Conservation (phyloP, 495 filamentous ascomycete genomes). For the Hamigera avellanea region DNA sequence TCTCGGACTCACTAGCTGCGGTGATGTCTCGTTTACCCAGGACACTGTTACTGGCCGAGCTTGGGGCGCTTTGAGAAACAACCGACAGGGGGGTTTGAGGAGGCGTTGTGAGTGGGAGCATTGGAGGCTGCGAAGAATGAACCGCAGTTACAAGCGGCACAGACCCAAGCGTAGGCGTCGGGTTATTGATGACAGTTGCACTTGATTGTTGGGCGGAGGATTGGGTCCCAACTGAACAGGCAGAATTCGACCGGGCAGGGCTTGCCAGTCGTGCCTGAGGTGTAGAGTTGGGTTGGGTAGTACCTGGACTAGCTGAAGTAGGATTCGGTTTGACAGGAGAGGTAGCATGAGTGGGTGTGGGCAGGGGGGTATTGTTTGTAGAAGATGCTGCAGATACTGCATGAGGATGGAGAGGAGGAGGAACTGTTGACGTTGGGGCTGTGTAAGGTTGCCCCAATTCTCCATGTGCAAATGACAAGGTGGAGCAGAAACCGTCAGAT, state of each 20-base stretch:
- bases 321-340: slow-evolving; percentile 43
- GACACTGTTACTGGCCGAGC: slow-evolving; percentile 29
- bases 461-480: slow-evolving; percentile 68
- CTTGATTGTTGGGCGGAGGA: slow-evolving; percentile 25
- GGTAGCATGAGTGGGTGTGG: slow-evolving; percentile 53
- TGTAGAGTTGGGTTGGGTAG: slow-evolving; percentile 16
- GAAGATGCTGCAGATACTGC: slow-evolving; percentile 32
- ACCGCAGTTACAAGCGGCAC: slow-evolving; percentile 64
- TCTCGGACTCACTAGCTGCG: slow-evolving; percentile 38
- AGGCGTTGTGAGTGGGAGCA: slow-evolving; percentile 61
- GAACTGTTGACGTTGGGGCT: slow-evolving; percentile 45
- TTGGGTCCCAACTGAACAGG: slow-evolving; percentile 67
- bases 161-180: slow-evolving; percentile 60
- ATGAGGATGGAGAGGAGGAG: slow-evolving; percentile 40
- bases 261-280: slow-evolving; percentile 52
- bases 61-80: slow-evolving; percentile 28
- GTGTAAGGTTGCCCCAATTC: slow-evolving; percentile 84
- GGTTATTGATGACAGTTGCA: slow-evolving; percentile 53
- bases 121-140: slow-evolving; percentile 42
- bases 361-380: slow-evolving; percentile 48
- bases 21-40: slow-evolving; percentile 46
- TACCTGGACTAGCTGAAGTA: slow-evolving; percentile 19
- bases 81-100: slow-evolving; percentile 61
- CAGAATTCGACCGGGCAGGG: slow-evolving; percentile 73
- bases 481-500: slow-evolving; percentile 95